Percentiles rank a stretch among this genome's conserved stretches.
Conservation (phyloP, 495 filamentous ascomycete species). For the Tuber brumale region DNA sequence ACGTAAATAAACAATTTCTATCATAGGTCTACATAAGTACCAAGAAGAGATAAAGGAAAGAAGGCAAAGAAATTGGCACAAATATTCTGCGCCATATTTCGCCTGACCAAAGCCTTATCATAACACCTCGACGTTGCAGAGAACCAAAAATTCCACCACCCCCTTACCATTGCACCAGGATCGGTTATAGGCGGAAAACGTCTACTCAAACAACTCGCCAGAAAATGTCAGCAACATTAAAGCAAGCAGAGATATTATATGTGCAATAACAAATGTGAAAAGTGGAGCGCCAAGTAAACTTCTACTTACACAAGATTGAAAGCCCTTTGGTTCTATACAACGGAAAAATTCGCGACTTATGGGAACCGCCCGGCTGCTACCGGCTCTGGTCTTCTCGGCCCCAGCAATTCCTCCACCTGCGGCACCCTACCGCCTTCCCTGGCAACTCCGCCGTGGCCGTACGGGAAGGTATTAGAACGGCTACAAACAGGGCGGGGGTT, state of each 20-base stretch:
- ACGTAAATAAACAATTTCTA: not conserved
- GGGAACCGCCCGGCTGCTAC: not conserved
- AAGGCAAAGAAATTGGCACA: not conserved
- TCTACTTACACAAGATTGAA: not conserved
- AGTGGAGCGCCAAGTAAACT: not conserved
- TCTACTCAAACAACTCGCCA: not conserved
- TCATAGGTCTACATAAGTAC: not conserved
- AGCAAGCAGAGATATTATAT: not conserved
- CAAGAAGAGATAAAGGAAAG: not conserved
- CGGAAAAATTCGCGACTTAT: not conserved
- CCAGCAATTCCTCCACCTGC: not conserved
- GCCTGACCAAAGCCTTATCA: not conserved
- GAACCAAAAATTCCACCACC: not conserved
- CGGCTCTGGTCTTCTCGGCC: not conserved
- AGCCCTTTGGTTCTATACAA: not conserved
- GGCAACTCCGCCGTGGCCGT: not conserved
- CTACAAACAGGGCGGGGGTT: not conserved
- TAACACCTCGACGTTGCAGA: not conserved
- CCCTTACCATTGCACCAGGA: not conserved
- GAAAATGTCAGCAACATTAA: not conserved
- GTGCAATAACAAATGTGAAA: not conserved
- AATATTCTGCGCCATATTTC: not conserved
- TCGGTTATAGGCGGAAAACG: not conserved
- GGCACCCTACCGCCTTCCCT: not conserved
- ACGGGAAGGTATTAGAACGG: not conserved